Evolutionary conservation across 257 asterid genomes (phyloP), one percentile per base, ranked within the genome.

Genomic region (Primulina tabacum): DNA sequence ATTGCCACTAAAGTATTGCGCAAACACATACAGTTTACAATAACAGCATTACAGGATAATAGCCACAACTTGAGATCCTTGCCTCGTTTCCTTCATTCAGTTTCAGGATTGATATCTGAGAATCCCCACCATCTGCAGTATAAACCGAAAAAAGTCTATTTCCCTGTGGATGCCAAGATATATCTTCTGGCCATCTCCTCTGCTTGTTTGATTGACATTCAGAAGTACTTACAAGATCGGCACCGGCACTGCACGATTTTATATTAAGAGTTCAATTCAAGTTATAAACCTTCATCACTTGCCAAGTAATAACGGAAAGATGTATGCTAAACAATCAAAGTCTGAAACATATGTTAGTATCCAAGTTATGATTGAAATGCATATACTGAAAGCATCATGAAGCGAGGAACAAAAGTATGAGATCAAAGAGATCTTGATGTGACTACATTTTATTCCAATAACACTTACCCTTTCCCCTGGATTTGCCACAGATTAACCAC

Each of bases 101-200:
- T 79, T 86, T 79, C 89, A 84, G 35, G 61, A 89, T 67, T 60
- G 97, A 89, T 71, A 94, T 76, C 82, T 91, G 99, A 70, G 96
- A 86, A 76, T 89, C 95, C 58, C 86, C 95, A 73, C 73, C 80
- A 82, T 91, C 97, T 26, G 96, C 97, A 65, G 75, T 81, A 77
- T 91, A 94, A 76, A 86, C 99, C 16, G 92, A 84, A 77, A 91
- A 82, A 17, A 94, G 73, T 71, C 83, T 80, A 67, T 82, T 76
- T 53, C 97, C 99, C 63, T 76, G 76, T 9, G 99, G 97, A 86
- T 94, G 96, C 99, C 99, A 94, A 74, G 95, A 96, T 53, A 94
- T 75, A 71, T 91, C 99, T 85, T 94, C 97, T 28, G 99, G 93
- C 99, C 99, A 94, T 80, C 92, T 87, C 84, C 96, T 83, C 35